phyloP scores from a whole-genome alignment of 1,284 basidiomycete genomes.

The Schizophyllum commune region DNA sequence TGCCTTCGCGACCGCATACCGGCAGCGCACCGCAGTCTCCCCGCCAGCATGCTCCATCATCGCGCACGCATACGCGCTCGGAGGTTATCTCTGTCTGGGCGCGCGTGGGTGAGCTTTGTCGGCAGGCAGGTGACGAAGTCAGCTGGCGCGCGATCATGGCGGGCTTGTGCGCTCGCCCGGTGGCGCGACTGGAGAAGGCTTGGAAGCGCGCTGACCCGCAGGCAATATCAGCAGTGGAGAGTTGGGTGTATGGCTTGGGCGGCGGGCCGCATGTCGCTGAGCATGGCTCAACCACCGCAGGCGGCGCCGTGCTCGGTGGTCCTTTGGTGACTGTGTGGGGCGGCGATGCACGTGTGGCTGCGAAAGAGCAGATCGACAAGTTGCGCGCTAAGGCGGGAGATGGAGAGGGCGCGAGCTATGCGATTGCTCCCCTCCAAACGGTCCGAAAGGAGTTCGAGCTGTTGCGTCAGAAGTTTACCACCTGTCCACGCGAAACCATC shows the following conservation, averaged over 20 bases:
- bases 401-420: constrained; percentile 33
- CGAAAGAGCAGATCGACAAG: constrained; percentile 35
- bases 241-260: constrained; percentile 45
- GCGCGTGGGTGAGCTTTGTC: constrained; percentile 60
- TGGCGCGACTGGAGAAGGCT: constrained; percentile 67
- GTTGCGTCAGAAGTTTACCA: constrained; percentile 41
- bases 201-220: constrained; percentile 65
- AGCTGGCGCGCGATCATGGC: constrained; percentile 65
- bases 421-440: constrained; percentile 31
- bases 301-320: constrained; percentile 28
- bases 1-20: constrained; percentile 17
- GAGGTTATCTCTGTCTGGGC: constrained; percentile 68
- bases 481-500: constrained; percentile 36
- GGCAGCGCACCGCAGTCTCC: background rate
- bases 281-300: constrained; percentile 20
- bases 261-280: constrained; percentile 13
- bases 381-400: constrained; percentile 25
- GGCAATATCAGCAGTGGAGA: constrained; percentile 49
- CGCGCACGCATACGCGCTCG: constrained; percentile 59
- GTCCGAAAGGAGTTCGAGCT: constrained; percentile 42
- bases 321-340: constrained; percentile 61
- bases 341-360: constrained; percentile 38
- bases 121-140: constrained; percentile 62
- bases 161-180: constrained; percentile 61
- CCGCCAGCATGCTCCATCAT: constrained; percentile 22